A percentile compares a stretch with the other conserved stretches of the same genome.
These are phyloP conservation scores for Pulveroboletus frians DNA, from an alignment of 768 basidiomycete genomes.

Conservation along the genomic window DNA sequence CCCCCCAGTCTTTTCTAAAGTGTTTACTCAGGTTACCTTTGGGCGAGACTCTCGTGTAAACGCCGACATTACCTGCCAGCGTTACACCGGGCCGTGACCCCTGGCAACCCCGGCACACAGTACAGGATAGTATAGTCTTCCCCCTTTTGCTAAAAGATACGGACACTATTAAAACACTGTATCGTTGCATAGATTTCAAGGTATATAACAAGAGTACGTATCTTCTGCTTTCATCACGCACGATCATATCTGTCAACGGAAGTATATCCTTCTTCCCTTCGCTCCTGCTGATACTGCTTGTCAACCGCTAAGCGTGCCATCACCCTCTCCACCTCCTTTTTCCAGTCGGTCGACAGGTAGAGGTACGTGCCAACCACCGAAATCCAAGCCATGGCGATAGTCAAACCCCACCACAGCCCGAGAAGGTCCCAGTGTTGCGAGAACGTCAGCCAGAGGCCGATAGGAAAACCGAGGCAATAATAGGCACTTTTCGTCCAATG, in stretches of 20 bases:
- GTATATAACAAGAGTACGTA: too few relatives aligned
- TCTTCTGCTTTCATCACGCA: neutral
- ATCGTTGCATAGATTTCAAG: too few relatives aligned
- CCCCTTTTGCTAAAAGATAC: too few relatives aligned
- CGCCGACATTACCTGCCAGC: too few relatives aligned
- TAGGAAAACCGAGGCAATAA: constrained; percentile 77
- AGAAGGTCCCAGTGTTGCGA: constrained; percentile 50
- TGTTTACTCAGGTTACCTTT: too few relatives aligned
- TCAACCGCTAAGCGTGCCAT: constrained; percentile 47
- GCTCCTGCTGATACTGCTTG: constrained; percentile 16
- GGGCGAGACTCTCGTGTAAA: too few relatives aligned
- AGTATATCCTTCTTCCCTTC: neutral
- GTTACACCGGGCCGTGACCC: too few relatives aligned
- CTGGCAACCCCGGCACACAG: too few relatives aligned
- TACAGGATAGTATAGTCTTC: too few relatives aligned
- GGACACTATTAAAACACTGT: too few relatives aligned
- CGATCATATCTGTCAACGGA: neutral
- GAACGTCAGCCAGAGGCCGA: constrained; percentile 78
- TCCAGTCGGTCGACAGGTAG: constrained; percentile 62
- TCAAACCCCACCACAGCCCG: constrained; percentile 87
- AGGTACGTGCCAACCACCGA: constrained; percentile 30
- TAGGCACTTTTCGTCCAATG: constrained; percentile 43
- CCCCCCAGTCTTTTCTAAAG: too few relatives aligned
- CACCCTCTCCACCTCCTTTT: constrained; percentile 61
- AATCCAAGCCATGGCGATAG: constrained; percentile 35